A percentile compares a stretch with the other conserved stretches of the same genome.
Conservation (phyloP, 768 basidiomycete species). For the Crucibulum laeve region DNA sequence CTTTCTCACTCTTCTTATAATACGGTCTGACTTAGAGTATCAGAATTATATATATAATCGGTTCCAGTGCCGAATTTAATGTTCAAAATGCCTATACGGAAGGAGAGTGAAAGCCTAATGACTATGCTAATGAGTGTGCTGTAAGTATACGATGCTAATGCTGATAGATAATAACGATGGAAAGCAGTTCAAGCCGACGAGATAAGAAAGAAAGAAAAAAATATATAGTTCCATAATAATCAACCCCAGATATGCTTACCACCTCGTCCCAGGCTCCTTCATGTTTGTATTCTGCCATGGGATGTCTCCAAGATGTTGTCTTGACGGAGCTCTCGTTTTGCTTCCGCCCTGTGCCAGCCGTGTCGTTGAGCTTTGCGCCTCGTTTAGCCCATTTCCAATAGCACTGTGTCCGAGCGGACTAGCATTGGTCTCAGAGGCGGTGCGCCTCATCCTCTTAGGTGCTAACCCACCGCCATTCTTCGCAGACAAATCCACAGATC, state of each 20-base stretch:
- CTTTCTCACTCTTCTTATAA: neutral
- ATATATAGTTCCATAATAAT: neutral
- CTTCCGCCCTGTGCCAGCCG: neutral
- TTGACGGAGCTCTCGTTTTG: conserved; percentile 19
- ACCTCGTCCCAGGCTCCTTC: neutral
- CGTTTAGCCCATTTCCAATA: neutral
- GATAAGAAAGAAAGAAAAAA: neutral
- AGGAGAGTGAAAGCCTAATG: neutral
- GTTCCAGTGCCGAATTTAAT: conserved; percentile 3
- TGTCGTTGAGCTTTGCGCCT: neutral
- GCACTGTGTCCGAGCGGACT: conserved; percentile 12
- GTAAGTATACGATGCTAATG: conserved; percentile 4
- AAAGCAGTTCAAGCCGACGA: too few species aligned
- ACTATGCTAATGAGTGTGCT: neutral
- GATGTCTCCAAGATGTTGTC: conserved; percentile 61
- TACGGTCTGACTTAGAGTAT: neutral
- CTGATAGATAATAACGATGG: conserved; percentile 4
- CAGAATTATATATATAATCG: neutral
- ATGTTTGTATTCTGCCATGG: conserved; percentile 41
- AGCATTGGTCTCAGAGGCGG: conserved; percentile 65
- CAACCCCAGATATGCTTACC: neutral
- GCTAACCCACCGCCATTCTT: conserved; percentile 33
- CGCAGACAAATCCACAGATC: conserved; percentile 16
- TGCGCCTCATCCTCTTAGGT: conserved; percentile 60
- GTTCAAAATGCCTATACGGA: neutral